A percentile compares a stretch with the other conserved stretches of the same genome.
Conservation (phyloP, 306 rosid species). For the Pyrus bretschneideri region DNA sequence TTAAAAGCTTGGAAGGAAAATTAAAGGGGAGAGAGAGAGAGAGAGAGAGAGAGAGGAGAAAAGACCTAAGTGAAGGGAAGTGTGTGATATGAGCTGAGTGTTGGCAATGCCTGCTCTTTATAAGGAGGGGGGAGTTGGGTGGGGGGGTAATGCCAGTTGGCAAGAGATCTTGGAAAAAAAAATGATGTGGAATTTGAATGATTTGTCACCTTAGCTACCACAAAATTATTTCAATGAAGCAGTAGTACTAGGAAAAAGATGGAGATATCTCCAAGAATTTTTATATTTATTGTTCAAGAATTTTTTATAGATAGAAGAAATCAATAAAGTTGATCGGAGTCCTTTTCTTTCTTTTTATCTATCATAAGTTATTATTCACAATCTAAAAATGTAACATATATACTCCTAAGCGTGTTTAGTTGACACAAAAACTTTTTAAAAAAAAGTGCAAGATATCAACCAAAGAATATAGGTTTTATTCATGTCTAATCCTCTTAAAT, state of each 20-base stretch:
- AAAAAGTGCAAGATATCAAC: neutral
- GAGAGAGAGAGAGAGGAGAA: neutral
- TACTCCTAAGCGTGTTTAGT: neutral
- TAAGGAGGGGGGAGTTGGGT: constrained; percentile 34
- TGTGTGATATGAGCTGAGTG: constrained; percentile 24
- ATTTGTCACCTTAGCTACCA: constrained; percentile 58
- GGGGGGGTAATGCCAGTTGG: constrained; percentile 61
- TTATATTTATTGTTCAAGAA: neutral
- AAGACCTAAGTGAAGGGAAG: constrained; percentile 17
- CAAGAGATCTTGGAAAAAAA: constrained; percentile 25
- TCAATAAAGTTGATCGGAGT: neutral
- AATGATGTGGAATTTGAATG: constrained; percentile 46
- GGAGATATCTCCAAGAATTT: constrained; percentile 37
- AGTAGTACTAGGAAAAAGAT: constrained; percentile 11
- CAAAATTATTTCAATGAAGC: constrained; percentile 26
- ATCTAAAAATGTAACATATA: neutral
- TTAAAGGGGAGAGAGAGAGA: neutral
- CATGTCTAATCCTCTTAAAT: neutral
- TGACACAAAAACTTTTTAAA: neutral
- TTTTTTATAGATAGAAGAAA: neutral
- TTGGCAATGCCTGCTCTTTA: constrained; percentile 45
- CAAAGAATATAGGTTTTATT: no score
- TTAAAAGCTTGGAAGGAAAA: neutral
- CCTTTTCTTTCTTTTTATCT: neutral
- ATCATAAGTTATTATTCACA: neutral